A percentile compares a stretch with the other conserved stretches of the same genome.
These are phyloP conservation scores for Sporothrix phasma DNA, from an alignment of 2,329 filamentous ascomycete species.

Conservation along the genomic window DNA sequence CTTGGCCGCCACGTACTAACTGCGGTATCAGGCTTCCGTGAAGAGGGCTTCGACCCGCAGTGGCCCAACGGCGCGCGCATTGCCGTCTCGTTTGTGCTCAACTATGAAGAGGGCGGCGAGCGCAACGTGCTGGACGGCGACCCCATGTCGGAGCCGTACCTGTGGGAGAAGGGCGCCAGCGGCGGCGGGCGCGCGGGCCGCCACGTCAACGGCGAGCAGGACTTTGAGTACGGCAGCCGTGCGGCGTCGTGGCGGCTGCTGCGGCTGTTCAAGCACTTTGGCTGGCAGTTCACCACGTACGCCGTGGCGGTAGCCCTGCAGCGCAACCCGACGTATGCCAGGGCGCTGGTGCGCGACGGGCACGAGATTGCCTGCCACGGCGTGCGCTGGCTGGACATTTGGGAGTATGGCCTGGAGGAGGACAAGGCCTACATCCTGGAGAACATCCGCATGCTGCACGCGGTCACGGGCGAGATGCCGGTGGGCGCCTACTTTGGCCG, in stretches of 20 bases:
- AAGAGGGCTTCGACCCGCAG: constrained; percentile 21
- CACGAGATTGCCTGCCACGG: constrained; percentile 20
- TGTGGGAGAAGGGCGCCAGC: constrained; percentile 17
- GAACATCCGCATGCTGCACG: constrained; percentile 15
- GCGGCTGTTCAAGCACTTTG: constrained; percentile 16
- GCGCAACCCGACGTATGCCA: constrained; percentile 16
- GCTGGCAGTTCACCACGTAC: constrained; percentile 17
- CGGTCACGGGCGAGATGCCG: constrained; percentile 17
- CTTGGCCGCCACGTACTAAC: background rate
- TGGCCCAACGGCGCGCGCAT: constrained; percentile 29
- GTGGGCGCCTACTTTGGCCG: constrained; percentile 19
- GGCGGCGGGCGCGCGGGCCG: constrained; percentile 15
- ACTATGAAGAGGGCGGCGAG: constrained; percentile 28
- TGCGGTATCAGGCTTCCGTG: constrained; percentile 14
- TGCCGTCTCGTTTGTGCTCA: constrained; percentile 30
- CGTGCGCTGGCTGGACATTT: constrained; percentile 18
- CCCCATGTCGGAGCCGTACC: constrained; percentile 19
- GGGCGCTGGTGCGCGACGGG: constrained; percentile 18
- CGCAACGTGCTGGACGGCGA: constrained; percentile 23
- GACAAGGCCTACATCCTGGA: constrained; percentile 17
- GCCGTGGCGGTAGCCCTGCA: constrained; percentile 17
- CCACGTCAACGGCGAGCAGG: constrained; percentile 18
- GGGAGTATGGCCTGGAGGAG: constrained; percentile 14
- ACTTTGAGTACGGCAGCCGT: constrained; percentile 19
- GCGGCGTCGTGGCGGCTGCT: constrained; percentile 19